Evolutionary conservation across 2,329 filamentous ascomycete genomes (phyloP).

Genomic region (Fusarium cyanostomum): DNA sequence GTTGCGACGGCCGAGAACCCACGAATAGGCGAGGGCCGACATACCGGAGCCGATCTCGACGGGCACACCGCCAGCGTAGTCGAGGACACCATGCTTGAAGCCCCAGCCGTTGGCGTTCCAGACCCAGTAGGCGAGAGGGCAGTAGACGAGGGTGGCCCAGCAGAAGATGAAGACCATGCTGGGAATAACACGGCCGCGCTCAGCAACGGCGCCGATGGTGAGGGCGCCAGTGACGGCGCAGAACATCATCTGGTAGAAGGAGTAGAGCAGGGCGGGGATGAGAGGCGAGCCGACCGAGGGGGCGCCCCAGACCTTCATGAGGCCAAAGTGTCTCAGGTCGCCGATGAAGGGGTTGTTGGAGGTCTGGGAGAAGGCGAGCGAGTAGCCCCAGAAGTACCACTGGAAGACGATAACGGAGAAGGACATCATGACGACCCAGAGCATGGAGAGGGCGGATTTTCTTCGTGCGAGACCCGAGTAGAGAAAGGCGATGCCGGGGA

Average conservation of each 20-base stretch:
- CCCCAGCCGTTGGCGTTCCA: constrained; percentile 97
- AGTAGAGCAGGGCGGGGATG: constrained; percentile 88
- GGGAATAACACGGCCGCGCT: constrained; percentile 91
- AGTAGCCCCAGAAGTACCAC: constrained; percentile 99
- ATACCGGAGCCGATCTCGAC: constrained; percentile 97
- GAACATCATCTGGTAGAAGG: constrained; percentile 99
- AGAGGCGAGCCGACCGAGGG: constrained; percentile 91
- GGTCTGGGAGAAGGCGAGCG: constrained; percentile 85
- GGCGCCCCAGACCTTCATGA: constrained; percentile 82
- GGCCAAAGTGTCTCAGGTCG: constrained; percentile 86
- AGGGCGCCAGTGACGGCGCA: constrained; percentile 92
- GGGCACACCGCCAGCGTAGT: constrained; percentile 95
- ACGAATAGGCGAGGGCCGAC: constrained; percentile 93
- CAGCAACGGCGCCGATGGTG: constrained; percentile 89
- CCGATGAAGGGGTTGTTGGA: constrained; percentile 92
- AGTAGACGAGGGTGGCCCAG: constrained; percentile 98
- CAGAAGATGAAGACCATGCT: constrained; percentile 95
- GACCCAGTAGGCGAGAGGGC: constrained; percentile 93
- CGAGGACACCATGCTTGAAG: constrained; percentile 88
- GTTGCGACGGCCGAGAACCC: constrained; percentile 94
- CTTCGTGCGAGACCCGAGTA: constrained; percentile 97
- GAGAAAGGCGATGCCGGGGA: constrained; percentile 95
- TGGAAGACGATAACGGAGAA: constrained; percentile 93
- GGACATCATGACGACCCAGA: constrained; percentile 97
- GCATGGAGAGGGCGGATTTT: constrained; percentile 96